Conservation (phyloP, 179 eudicot species). For the Beta macrorhiza region DNA sequence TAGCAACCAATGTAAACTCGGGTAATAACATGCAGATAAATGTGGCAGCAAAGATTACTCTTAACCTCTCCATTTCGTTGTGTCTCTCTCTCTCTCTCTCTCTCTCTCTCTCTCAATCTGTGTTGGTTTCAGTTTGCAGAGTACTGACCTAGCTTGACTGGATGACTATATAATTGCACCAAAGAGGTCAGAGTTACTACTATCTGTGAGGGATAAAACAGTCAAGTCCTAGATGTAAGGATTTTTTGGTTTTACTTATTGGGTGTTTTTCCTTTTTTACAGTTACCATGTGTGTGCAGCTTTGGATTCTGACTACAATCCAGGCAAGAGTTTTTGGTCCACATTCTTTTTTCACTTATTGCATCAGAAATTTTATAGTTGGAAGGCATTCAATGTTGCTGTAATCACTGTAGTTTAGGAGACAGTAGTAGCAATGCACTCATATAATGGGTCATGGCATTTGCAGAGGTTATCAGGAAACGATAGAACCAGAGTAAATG, state of each 20-base stretch:
- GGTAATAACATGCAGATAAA: slow-evolving; percentile 26
- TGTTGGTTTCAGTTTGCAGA: slow-evolving; percentile 12
- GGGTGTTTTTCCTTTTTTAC: slow-evolving; percentile 7
- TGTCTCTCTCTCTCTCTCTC: slow-evolving; percentile 12
- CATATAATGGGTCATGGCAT: slow-evolving; percentile 22
- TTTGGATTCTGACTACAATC: slow-evolving; percentile 3
- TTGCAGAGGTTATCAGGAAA: slow-evolving; percentile 12
- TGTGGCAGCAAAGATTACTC: slow-evolving; percentile 13
- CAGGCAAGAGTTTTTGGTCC: slow-evolving; percentile 21
- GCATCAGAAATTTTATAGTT: slow-evolving; percentile 8
- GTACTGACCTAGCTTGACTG: slow-evolving; percentile 8
- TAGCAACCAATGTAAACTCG: slow-evolving; percentile 7
- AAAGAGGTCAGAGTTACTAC: slow-evolving; percentile 11
- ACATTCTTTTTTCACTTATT: slow-evolving; percentile 17
- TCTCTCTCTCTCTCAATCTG: not conserved
- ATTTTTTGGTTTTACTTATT: not conserved
- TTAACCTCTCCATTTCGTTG: slow-evolving; percentile 26
- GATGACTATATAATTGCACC: slow-evolving; percentile 24
- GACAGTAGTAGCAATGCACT: slow-evolving; percentile 18
- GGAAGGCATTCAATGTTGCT: not conserved
- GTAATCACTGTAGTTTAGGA: not conserved
- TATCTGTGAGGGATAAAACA: not conserved
- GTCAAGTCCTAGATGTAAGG: not conserved
- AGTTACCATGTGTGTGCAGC: not conserved
- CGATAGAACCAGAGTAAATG: slow-evolving; percentile 28